Evolutionary conservation across 2,329 filamentous ascomycete species (phyloP).

Genomic region (Curvularia spicifera): DNA sequence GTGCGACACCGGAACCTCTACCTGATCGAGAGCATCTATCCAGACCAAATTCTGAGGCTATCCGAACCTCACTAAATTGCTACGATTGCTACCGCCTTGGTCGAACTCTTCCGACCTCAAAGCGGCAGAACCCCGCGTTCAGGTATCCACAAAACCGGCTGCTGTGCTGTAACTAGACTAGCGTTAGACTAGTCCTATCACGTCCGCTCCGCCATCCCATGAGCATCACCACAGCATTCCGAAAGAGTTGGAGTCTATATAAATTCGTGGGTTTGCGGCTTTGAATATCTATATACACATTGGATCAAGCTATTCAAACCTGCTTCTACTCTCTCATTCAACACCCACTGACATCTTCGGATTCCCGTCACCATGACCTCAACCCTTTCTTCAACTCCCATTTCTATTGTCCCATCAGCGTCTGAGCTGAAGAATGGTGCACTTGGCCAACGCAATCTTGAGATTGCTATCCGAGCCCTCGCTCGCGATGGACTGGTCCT

Average conservation of each 20-base stretch:
- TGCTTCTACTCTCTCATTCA: not conserved
- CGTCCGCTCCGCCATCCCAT: constrained; percentile 12
- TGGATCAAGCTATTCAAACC: not conserved
- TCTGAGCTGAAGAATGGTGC: constrained; percentile 49
- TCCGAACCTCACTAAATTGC: not conserved
- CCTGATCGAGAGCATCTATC: not conserved
- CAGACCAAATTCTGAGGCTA: not conserved
- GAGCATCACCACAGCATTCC: constrained; percentile 3
- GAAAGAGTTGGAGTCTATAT: constrained; percentile 10
- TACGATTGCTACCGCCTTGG: not conserved
- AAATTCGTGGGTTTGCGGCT: constrained; percentile 2
- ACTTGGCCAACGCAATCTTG: constrained; percentile 59
- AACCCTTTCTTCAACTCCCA: constrained; percentile 34
- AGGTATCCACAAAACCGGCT: constrained; percentile 13
- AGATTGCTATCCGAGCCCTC: constrained; percentile 50
- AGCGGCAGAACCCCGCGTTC: constrained; percentile 7
- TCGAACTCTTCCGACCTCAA: constrained; percentile 3
- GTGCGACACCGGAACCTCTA: not conserved
- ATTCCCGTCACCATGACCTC: constrained; percentile 23
- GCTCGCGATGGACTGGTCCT: constrained; percentile 45
- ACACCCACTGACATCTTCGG: constrained; percentile 2
- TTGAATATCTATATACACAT: not conserved
- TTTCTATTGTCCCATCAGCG: constrained; percentile 51
- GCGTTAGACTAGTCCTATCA: constrained; percentile 17
- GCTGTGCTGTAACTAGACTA: constrained; percentile 21